phyloP scores from a whole-genome alignment of 2,329 filamentous ascomycete genomes.

The Tolypocladium ovalisporum region DNA sequence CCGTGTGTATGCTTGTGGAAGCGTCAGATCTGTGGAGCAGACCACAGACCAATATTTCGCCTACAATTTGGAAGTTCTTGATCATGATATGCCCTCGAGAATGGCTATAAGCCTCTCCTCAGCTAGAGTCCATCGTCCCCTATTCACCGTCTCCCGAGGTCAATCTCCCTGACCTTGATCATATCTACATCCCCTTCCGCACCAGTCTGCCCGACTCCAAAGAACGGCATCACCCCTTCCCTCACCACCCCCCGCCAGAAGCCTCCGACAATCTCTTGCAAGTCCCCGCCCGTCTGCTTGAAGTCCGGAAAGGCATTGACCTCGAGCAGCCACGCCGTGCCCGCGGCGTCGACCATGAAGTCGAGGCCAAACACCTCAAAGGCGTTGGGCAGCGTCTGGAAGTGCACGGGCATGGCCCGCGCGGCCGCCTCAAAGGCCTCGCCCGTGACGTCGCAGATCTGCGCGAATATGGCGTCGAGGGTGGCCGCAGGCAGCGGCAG shows the following conservation, averaged over 20 bases:
- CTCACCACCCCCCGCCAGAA: conserved; percentile 68
- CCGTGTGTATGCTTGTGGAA: not conserved
- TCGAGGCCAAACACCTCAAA: conserved; percentile 92
- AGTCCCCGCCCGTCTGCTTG: conserved; percentile 75
- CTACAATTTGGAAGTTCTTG: no score
- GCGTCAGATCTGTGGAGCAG: no score
- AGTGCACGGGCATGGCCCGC: conserved; percentile 74
- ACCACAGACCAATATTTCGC: no score
- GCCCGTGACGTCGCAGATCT: conserved; percentile 64
- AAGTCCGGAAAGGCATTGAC: conserved; percentile 97
- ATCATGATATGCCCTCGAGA: not conserved
- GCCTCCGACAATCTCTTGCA: conserved; percentile 60
- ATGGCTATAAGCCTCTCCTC: not conserved
- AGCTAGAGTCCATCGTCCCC: not conserved
- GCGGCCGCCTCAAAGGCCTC: conserved; percentile 84
- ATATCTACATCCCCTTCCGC: conserved; percentile 27
- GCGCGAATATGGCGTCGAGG: conserved; percentile 54
- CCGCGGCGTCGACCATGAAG: conserved; percentile 64
- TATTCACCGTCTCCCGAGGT: conserved; percentile 36
- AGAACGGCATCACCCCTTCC: conserved; percentile 57
- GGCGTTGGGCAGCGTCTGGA: conserved; percentile 76
- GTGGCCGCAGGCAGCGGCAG: conserved; percentile 39
- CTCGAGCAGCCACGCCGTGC: conserved; percentile 68
- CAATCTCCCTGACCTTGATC: conserved; percentile 41
- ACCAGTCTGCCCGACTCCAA: conserved; percentile 26